Evolutionary conservation across 306 rosid species (phyloP).

Genomic region (Fragaria vesca): DNA sequence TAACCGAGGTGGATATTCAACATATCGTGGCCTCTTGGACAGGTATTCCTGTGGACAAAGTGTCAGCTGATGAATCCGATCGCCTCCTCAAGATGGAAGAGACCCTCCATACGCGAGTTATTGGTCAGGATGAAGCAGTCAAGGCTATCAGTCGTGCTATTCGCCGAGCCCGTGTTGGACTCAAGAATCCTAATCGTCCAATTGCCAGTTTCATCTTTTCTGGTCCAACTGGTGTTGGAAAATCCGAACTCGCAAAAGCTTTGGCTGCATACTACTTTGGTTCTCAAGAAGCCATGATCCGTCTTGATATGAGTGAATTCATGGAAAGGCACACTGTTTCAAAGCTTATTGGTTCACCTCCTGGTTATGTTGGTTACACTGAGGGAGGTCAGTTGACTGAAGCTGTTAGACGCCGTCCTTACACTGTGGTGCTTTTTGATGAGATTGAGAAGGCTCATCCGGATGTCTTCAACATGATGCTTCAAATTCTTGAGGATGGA

Average conservation of each 20-base stretch:
- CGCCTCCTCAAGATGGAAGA: conserved; percentile 99
- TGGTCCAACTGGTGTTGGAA: conserved; percentile 98
- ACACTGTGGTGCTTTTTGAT: conserved; percentile 89
- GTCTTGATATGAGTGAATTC: conserved; percentile 97
- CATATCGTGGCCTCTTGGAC: conserved; percentile 93
- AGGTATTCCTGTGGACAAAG: conserved; percentile 96
- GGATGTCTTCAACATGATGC: conserved; percentile 97
- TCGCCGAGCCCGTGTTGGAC: conserved; percentile 92
- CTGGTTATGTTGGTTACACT: conserved; percentile 94
- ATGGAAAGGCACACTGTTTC: conserved; percentile 97
- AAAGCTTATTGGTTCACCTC: conserved; percentile 94
- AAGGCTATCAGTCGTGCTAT: conserved; percentile 92
- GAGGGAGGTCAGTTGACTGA: conserved; percentile 98
- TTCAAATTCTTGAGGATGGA: conserved; percentile 93
- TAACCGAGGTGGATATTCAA: conserved; percentile 89
- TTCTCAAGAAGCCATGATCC: conserved; percentile 95
- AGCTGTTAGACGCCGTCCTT: conserved; percentile 95
- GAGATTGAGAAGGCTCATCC: conserved; percentile 99
- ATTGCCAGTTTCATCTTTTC: conserved; percentile 97
- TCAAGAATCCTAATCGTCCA: conserved; percentile 92
- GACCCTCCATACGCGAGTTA: conserved; percentile 74
- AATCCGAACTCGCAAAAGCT: conserved; percentile 90
- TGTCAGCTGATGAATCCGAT: conserved; percentile 86
- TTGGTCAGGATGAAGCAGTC: conserved; percentile 96
- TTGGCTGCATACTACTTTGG: conserved; percentile 94